Conservation (phyloP, 1,284 basidiomycete genomes). For the Microstroma glucosiphilum region DNA sequence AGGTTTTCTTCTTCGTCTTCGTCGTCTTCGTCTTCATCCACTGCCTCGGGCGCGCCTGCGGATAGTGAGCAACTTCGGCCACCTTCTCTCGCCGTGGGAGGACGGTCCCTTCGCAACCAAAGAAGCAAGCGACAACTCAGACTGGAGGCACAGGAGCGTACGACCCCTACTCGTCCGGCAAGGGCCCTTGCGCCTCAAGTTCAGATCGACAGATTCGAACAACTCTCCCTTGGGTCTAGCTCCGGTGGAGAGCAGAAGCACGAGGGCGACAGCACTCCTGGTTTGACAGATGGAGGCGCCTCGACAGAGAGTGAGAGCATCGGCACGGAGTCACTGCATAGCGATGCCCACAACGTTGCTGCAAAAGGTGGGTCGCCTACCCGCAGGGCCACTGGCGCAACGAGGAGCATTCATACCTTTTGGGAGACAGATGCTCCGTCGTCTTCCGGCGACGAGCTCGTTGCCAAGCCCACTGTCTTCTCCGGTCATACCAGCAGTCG, state of each 20-base stretch:
- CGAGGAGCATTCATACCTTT: too few species aligned
- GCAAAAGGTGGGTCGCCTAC: too few species aligned
- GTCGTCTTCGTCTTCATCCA: slow-evolving; percentile 1
- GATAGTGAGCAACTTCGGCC: not conserved
- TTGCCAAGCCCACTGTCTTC: too few species aligned
- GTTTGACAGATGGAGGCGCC: not conserved
- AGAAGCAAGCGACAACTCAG: slow-evolving; percentile 34
- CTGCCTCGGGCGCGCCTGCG: not conserved
- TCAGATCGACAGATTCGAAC: not conserved
- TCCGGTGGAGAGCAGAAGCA: not conserved
- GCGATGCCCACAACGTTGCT: too few species aligned
- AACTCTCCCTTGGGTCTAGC: not conserved
- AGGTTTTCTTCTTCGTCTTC: not conserved
- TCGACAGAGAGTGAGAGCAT: not conserved
- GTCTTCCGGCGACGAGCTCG: too few species aligned
- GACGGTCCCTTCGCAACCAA: slow-evolving; percentile 5
- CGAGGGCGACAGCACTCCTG: not conserved
- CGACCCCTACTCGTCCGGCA: slow-evolving; percentile 25
- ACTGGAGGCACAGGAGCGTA: slow-evolving; percentile 36
- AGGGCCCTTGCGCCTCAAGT: not conserved
- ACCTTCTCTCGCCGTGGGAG: not conserved
- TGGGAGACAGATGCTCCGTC: too few species aligned
- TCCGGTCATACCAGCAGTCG: too few species aligned
- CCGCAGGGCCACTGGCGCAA: too few species aligned
- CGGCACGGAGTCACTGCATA: not conserved